phyloP scores from a whole-genome alignment of 2,329 filamentous ascomycete genomes.

The Pseudocercospora fuligena region DNA sequence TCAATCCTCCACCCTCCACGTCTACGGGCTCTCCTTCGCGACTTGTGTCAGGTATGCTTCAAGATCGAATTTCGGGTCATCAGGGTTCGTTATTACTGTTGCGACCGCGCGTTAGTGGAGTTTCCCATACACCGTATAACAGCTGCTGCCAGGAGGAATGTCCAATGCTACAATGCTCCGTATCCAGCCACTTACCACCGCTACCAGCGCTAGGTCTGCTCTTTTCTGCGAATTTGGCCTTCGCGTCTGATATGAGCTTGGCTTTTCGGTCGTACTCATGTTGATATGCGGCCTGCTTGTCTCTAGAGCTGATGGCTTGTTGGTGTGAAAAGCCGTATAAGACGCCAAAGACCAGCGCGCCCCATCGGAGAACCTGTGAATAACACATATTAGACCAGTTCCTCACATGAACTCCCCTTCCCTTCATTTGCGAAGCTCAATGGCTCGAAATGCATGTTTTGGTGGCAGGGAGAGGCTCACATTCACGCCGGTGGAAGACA shows the following conservation, averaged over 20 bases:
- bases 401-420: neutral
- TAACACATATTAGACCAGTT: neutral
- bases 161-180: neutral
- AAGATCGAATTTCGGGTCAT: constrained; percentile 89
- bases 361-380: constrained; percentile 90
- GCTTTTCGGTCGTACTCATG: constrained; percentile 90
- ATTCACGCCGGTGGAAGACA: constrained; percentile 58
- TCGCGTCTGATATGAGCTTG: constrained; percentile 88
- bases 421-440: neutral
- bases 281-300: constrained; percentile 72
- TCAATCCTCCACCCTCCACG: constrained; percentile 14
- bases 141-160: neutral
- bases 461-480: constrained; percentile 50
- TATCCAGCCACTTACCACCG: constrained; percentile 36
- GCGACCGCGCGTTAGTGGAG: constrained; percentile 15
- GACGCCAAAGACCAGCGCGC: constrained; percentile 86
- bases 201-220: constrained; percentile 56
- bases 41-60: constrained; percentile 75
- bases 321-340: constrained; percentile 98
- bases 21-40: constrained; percentile 55
- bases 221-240: constrained; percentile 86
- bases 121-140: neutral
- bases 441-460: constrained; percentile 8
- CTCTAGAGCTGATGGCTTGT: constrained; percentile 72
- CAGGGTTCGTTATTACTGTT: constrained; percentile 73